phyloP scores from a whole-genome alignment of 129 eudicot species.

The Chrysanthemum seticuspe region DNA sequence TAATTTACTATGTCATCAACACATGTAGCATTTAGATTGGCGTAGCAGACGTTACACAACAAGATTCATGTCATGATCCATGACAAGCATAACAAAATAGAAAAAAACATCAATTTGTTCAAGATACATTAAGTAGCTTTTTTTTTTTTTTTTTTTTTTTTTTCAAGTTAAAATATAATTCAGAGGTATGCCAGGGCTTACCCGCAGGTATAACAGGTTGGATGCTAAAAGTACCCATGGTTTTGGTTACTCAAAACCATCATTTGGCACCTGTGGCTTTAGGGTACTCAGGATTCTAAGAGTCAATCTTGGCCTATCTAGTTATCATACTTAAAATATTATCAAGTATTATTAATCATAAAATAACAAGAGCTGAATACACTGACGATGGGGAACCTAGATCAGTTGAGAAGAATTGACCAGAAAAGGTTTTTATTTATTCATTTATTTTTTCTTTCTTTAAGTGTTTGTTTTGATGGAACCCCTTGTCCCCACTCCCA shows the following conservation, averaged over 20 bases:
- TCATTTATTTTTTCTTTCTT: too few relatives aligned
- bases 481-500: too few relatives aligned
- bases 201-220: neutral
- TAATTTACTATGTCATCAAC: neutral
- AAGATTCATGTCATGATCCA: neutral
- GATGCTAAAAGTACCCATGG: neutral
- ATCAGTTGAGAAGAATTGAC: too few relatives aligned
- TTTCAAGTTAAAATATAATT: neutral
- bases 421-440: too few relatives aligned
- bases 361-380: neutral
- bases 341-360: neutral
- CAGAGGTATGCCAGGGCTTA: neutral
- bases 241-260: neutral
- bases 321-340: neutral
- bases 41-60: neutral
- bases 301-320: neutral
- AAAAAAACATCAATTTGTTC: neutral
- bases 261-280: neutral
- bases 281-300: neutral
- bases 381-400: neutral
- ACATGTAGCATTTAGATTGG: conserved; percentile 10
- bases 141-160: neutral
- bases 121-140: neutral
- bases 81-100: neutral
- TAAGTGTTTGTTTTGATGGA: too few relatives aligned